These are phyloP conservation scores for Dactylonectria estremocensis DNA, from an alignment of 2,329 filamentous ascomycete genomes.

Conservation along the genomic window DNA sequence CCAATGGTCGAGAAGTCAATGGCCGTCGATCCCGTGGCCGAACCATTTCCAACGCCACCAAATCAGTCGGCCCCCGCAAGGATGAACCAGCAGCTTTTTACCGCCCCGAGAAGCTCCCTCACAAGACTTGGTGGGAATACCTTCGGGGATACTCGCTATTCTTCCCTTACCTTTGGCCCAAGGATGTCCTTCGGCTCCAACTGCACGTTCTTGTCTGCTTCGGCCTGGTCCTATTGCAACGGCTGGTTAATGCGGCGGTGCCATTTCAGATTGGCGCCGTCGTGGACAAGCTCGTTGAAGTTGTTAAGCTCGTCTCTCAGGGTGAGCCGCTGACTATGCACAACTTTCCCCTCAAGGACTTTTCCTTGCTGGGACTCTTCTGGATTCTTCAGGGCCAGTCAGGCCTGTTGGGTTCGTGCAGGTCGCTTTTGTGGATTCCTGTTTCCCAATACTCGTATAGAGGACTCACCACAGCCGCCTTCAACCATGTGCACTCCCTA, in stretches of 20 bases:
- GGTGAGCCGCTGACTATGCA: slow-evolving; percentile 53
- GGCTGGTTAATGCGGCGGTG: slow-evolving; percentile 88
- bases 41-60: slow-evolving; percentile 59
- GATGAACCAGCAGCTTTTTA: slow-evolving; percentile 87
- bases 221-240: slow-evolving; percentile 82
- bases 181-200: slow-evolving; percentile 81
- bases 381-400: slow-evolving; percentile 93
- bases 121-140: slow-evolving; percentile 97
- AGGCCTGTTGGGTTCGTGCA: slow-evolving; percentile 85
- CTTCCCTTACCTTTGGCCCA: slow-evolving; percentile 97
- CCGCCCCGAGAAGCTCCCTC: slow-evolving; percentile 86
- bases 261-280: slow-evolving; percentile 86
- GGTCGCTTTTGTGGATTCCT: slow-evolving; percentile 93
- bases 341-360: slow-evolving; percentile 55
- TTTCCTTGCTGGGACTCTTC: slow-evolving; percentile 69
- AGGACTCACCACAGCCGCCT: slow-evolving; percentile 92
- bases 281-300: slow-evolving; percentile 77
- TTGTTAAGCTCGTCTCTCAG: slow-evolving; percentile 64
- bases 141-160: slow-evolving; percentile 92
- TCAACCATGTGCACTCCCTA: slow-evolving; percentile 96
- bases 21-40: slow-evolving; percentile 53
- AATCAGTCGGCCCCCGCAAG: slow-evolving; percentile 53
- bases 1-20: slow-evolving; percentile 43
- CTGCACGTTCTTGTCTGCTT: slow-evolving; percentile 88
- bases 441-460: slow-evolving; percentile 98